Evolutionary conservation across 164 flowering plant genomes (phyloP), one percentile per base, ranked within the genome.

Genomic region (Stephania japonica): DNA sequence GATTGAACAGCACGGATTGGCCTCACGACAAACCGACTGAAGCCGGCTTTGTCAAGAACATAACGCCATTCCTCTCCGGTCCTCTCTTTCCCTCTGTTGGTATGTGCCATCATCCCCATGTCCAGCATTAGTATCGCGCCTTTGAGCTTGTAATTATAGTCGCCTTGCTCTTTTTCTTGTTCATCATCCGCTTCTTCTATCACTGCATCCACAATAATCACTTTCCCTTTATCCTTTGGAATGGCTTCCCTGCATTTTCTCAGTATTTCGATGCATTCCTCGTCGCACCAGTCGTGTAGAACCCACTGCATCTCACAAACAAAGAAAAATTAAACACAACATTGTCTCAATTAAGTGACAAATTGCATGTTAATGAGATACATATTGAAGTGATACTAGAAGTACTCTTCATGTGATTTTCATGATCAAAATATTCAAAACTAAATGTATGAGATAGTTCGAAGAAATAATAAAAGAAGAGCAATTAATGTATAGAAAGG

Each of bases 101-200:
- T 70, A 21, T 70, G 72, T 70, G 72, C 72, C 72, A 70, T 11
- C 63, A 70, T 70, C 38, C 25, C 62, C 72, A 70, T 70, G 63
- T 70, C 72, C 41, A 70, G 42, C 72, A 49, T 26, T 27, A 49
- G 27, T 53, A 21, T 21, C 38, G 53, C 42, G 25, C 53, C 42
- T 27, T 70, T 50, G 21, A 70, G 2, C n/a, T 50, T 53, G 32
- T 49, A 12, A n/a, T 69, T 21, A 16, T 49, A 32, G 1, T 49
- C 72, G n/a, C n/a, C n/a, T n/a, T n/a, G n/a, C n/a, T n/a, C n/a
- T n/a, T n/a, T n/a, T 42, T 69, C 71, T 19, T 47, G 10, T 14
- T 25, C 13, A n/a, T 69, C 50, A 5, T 69, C 62, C 3, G 23
- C 72, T 69, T 69, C 72, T 41, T 24, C 53, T 11, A 69, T 69